Percentiles rank a stretch among this genome's conserved stretches.
Evolutionary conservation across 805 yeast genomes (phyloP).

Genomic region (Kodamaea restingae): DNA sequence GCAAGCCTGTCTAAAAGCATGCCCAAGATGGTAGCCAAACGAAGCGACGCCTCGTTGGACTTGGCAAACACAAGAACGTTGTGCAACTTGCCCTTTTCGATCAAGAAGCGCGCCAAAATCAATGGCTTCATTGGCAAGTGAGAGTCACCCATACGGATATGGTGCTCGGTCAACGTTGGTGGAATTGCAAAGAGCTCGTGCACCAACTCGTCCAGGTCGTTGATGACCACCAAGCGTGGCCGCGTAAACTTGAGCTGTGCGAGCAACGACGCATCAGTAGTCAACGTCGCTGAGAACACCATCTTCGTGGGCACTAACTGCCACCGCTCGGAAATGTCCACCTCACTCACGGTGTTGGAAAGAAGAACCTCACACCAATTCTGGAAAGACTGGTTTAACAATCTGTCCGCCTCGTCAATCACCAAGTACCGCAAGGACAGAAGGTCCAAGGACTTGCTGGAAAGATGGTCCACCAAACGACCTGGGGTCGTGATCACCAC

Average conservation of each 20-base stretch:
- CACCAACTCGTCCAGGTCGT: slow-evolving; percentile 45
- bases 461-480: slow-evolving; percentile 72
- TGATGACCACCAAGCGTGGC: slow-evolving; percentile 75
- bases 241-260: slow-evolving; percentile 62
- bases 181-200: slow-evolving; percentile 64
- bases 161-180: slow-evolving; percentile 43
- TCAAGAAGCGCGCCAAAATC: slow-evolving; percentile 54
- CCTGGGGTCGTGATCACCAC: slow-evolving; percentile 74
- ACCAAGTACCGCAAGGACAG: slow-evolving; percentile 57
- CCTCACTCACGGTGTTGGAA: slow-evolving; percentile 24
- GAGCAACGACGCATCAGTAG: slow-evolving; percentile 87
- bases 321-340: slow-evolving; percentile 31
- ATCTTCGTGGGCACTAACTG: slow-evolving; percentile 50
- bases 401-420: slow-evolving; percentile 78
- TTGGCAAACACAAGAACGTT: slow-evolving; percentile 62
- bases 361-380: slow-evolving; percentile 76
- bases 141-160: slow-evolving; percentile 36
- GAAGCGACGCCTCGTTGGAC: slow-evolving; percentile 83
- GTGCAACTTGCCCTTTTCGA: slow-evolving; percentile 22
- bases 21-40: slow-evolving; percentile 60
- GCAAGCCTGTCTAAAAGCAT: slow-evolving; percentile 32
- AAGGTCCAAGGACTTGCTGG: slow-evolving; percentile 41
- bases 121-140: slow-evolving; percentile 65
- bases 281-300: slow-evolving; percentile 88
- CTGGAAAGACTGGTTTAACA: slow-evolving; percentile 85